These are phyloP conservation scores for Trifolium repens DNA, from an alignment of 306 rosid species.

Conservation along the genomic window DNA sequence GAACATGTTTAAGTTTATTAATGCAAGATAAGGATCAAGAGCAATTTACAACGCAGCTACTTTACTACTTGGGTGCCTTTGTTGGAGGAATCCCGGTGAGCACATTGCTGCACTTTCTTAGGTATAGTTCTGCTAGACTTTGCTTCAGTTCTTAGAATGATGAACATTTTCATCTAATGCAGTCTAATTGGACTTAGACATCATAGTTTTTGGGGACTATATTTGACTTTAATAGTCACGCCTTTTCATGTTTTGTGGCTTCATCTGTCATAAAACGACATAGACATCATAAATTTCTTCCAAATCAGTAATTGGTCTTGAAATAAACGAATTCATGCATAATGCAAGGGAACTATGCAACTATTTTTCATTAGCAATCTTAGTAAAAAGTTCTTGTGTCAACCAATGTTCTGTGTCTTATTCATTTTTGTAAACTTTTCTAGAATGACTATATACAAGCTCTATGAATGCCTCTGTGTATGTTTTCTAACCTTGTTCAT, in stretches of 20 bases:
- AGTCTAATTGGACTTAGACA: not conserved
- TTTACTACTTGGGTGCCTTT: slow-evolving; percentile 89
- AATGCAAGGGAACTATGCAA: slow-evolving; percentile 1
- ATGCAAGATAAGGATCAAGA: slow-evolving; percentile 95
- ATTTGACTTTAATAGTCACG: not conserved
- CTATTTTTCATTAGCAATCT: not conserved
- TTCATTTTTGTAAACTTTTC: not conserved
- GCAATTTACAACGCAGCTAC: slow-evolving; percentile 83
- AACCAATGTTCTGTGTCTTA: not conserved
- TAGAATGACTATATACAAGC: slow-evolving; percentile 16
- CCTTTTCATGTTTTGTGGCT: not conserved
- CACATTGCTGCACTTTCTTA: slow-evolving; percentile 85
- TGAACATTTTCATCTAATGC: not conserved
- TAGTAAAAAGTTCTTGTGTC: not conserved
- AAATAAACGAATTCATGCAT: slow-evolving; percentile 18
- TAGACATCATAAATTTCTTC: slow-evolving; percentile 6
- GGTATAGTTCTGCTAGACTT: slow-evolving; percentile 80
- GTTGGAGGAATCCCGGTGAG: slow-evolving; percentile 99
- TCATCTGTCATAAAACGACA: not conserved
- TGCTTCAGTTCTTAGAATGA: slow-evolving; percentile 47
- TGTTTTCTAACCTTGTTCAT: slow-evolving; percentile 39
- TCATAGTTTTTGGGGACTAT: not conserved
- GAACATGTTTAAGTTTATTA: slow-evolving; percentile 42
- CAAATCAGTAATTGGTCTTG: slow-evolving; percentile 3
- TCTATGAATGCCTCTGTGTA: slow-evolving; percentile 8